A percentile compares a stretch with the other conserved stretches of the same genome.
Conservation (phyloP, 2,329 filamentous ascomycete genomes). For the Hymenoscyphus fraxineus region DNA sequence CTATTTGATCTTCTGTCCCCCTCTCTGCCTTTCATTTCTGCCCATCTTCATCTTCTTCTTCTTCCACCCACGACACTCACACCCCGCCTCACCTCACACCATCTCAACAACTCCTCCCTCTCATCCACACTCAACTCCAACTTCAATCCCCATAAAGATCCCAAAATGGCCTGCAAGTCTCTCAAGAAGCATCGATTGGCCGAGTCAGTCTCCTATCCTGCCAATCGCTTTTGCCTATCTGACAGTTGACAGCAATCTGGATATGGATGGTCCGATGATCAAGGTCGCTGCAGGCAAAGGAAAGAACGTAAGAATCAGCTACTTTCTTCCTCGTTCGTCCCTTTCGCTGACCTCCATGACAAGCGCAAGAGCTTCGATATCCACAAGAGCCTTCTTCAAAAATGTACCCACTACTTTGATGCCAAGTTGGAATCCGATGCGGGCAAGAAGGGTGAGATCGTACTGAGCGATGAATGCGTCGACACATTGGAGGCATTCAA, state of each 20-base stretch:
- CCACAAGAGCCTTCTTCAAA: slow-evolving; percentile 18
- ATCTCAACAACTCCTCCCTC: not conserved
- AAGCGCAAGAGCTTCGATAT: slow-evolving; percentile 17
- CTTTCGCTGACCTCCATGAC: not conserved
- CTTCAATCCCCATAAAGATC: too few relatives aligned
- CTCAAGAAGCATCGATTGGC: slow-evolving; percentile 16
- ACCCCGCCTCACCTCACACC: too few relatives aligned
- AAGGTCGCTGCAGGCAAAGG: not conserved
- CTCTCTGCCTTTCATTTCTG: too few relatives aligned
- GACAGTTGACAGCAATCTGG: slow-evolving; percentile 3
- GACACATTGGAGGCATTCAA: slow-evolving; percentile 16
- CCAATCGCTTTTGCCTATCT: not conserved
- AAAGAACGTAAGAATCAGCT: not conserved
- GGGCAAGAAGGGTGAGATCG: slow-evolving; percentile 13
- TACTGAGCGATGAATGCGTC: slow-evolving; percentile 15
- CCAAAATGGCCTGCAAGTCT: slow-evolving; percentile 19
- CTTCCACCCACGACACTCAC: too few relatives aligned
- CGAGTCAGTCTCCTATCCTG: slow-evolving; percentile 5
- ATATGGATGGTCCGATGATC: slow-evolving; percentile 8
- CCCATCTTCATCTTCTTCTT: too few relatives aligned
- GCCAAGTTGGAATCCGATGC: slow-evolving; percentile 6
- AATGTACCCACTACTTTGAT: slow-evolving; percentile 17
- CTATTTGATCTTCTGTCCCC: too few relatives aligned
- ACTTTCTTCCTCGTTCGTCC: not conserved
- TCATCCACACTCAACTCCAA: not conserved